Percentiles rank a stretch among this genome's conserved stretches.
Evolutionary conservation across 441 rosid species (phyloP).

Genomic region (Pelargonium fulgidum): DNA sequence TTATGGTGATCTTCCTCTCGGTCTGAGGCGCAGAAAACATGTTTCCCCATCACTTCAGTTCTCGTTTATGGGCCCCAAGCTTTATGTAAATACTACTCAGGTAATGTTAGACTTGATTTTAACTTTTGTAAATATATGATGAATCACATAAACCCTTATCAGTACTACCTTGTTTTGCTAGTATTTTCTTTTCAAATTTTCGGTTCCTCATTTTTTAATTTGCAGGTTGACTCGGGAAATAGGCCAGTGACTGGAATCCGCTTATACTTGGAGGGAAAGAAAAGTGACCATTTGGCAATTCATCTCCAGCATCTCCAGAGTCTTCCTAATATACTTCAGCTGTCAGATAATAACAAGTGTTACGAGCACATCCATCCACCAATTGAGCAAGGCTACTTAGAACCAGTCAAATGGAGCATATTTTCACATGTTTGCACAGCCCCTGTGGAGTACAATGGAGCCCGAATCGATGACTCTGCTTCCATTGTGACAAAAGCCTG

Average conservation of each 20-base stretch:
- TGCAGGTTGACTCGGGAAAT: slow-evolving; percentile 73
- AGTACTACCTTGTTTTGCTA: too few relatives aligned
- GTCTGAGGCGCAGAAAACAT: slow-evolving; percentile 58
- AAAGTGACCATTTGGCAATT: slow-evolving; percentile 74
- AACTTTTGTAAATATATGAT: too few relatives aligned
- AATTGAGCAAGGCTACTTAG: slow-evolving; percentile 54
- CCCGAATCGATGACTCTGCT: slow-evolving; percentile 58
- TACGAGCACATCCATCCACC: slow-evolving; percentile 45
- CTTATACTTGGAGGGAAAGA: slow-evolving; percentile 81
- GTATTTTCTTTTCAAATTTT: too few relatives aligned
- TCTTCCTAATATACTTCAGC: slow-evolving; percentile 54
- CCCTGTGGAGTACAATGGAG: slow-evolving; percentile 58
- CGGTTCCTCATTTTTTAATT: slow-evolving; percentile 1
- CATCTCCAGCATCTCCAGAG: slow-evolving; percentile 83
- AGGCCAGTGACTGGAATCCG: slow-evolving; percentile 84
- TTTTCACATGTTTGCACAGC: slow-evolving; percentile 88
- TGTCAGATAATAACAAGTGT: slow-evolving; percentile 43
- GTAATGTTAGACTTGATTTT: slow-evolving; percentile 26
- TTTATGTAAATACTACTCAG: slow-evolving; percentile 64
- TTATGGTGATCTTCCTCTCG: slow-evolving; percentile 78
- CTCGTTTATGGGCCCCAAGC: slow-evolving; percentile 85
- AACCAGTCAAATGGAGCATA: slow-evolving; percentile 85
- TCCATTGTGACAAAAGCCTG: slow-evolving; percentile 81
- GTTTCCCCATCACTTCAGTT: slow-evolving; percentile 72
- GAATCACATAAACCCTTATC: too few relatives aligned